These are phyloP conservation scores for Epichloe gansuensis DNA, from an alignment of 2,329 filamentous ascomycete species.

Conservation along the genomic window DNA sequence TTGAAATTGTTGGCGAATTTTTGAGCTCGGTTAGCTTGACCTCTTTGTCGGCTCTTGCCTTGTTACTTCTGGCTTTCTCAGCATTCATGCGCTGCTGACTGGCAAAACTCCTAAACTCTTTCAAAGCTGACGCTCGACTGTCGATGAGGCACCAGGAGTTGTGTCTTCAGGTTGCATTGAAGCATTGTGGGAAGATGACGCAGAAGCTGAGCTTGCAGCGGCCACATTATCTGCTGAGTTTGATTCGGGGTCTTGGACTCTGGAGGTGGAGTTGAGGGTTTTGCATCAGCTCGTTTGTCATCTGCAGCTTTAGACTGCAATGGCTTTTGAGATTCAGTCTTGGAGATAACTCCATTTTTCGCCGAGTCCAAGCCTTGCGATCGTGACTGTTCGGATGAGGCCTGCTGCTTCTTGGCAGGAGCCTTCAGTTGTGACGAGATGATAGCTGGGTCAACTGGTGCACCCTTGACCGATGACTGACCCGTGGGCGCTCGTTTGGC, in stretches of 20 bases:
- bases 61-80: conserved; percentile 44
- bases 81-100: conserved; percentile 41
- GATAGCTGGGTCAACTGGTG: conserved; percentile 76
- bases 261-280: conserved; percentile 8
- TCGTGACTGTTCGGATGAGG: conserved; percentile 14
- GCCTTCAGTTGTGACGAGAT: conserved; percentile 70
- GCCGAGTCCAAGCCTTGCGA: conserved; percentile 13
- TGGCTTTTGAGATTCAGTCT: conserved; percentile 16
- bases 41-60: conserved; percentile 66
- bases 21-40: conserved; percentile 88
- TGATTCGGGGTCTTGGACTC: conserved; percentile 21
- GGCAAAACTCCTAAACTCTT: conserved; percentile 53
- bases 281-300: conserved; percentile 21
- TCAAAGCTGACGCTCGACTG: conserved; percentile 51
- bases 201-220: conserved; percentile 21
- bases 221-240: conserved; percentile 14
- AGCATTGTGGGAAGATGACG: conserved; percentile 26
- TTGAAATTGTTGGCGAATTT: conserved; percentile 91
- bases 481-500: conserved; percentile 69
- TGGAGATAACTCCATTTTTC: conserved; percentile 20
- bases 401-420: conserved; percentile 26
- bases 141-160: conserved; percentile 34
- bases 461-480: conserved; percentile 61
- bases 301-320: conserved; percentile 19
- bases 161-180: conserved; percentile 28